These are phyloP conservation scores for Botrytis elliptica DNA, from an alignment of 2,329 filamentous ascomycete species.

Conservation along the genomic window DNA sequence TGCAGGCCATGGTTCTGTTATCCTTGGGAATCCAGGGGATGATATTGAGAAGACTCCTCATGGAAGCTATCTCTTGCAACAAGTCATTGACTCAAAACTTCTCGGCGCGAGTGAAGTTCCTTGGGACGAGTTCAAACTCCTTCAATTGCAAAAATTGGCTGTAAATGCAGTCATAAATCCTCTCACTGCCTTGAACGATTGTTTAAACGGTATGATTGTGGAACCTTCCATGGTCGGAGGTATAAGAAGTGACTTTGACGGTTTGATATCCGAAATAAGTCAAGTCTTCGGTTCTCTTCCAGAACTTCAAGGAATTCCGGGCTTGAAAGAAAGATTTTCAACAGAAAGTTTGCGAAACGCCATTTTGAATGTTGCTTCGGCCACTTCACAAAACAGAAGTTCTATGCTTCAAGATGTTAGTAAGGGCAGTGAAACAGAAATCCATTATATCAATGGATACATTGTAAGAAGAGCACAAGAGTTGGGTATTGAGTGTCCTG, in stretches of 20 bases:
- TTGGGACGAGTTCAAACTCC: slow-evolving; percentile 48
- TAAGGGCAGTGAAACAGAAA: slow-evolving; percentile 46
- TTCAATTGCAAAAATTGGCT: slow-evolving; percentile 85
- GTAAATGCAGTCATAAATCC: slow-evolving; percentile 82
- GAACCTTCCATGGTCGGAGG: slow-evolving; percentile 43
- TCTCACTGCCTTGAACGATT: slow-evolving; percentile 74
- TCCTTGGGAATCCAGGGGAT: slow-evolving; percentile 43
- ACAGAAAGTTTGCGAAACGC: slow-evolving; percentile 37
- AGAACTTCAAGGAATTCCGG: slow-evolving; percentile 12
- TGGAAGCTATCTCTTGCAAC: slow-evolving; percentile 31
- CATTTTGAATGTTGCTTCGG: slow-evolving; percentile 48
- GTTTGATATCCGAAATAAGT: slow-evolving; percentile 59
- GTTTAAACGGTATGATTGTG: slow-evolving; percentile 69
- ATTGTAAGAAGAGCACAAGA: slow-evolving; percentile 39
- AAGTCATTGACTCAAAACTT: slow-evolving; percentile 45
- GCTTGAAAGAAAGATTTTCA: slow-evolving; percentile 7
- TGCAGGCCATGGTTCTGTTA: slow-evolving; percentile 50
- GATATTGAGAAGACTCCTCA: neutral
- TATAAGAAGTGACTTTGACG: slow-evolving; percentile 49
- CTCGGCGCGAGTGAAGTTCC: slow-evolving; percentile 46
- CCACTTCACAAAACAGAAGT: slow-evolving; percentile 54
- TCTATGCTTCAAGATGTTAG: slow-evolving; percentile 63
- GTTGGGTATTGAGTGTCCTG: slow-evolving; percentile 38
- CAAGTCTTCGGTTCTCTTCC: slow-evolving; percentile 59
- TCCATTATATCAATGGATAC: slow-evolving; percentile 61